Evolutionary conservation across 371 early-diverging fungal species (phyloP).

Genomic region (Mycotypha africana): DNA sequence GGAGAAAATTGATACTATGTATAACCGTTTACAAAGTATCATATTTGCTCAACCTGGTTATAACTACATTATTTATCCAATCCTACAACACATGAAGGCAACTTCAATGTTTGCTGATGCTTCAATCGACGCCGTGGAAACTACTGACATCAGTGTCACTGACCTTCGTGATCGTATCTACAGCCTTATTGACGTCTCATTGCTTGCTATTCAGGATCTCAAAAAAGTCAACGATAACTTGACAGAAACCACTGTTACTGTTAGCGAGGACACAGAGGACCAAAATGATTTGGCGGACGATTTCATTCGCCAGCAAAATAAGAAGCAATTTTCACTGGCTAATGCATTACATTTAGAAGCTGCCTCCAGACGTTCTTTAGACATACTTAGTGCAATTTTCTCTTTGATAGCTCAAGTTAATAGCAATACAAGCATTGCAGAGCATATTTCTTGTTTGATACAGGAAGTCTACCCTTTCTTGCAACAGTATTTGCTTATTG

Average conservation of each 20-base stretch:
- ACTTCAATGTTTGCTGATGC: not conserved
- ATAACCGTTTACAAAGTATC: conserved; percentile 5
- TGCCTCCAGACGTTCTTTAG: conserved; percentile 30
- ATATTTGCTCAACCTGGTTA: conserved; percentile 18
- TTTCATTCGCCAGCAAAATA: conserved; percentile 34
- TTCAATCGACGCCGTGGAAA: not conserved
- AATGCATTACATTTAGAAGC: conserved; percentile 37
- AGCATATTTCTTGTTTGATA: conserved; percentile 27
- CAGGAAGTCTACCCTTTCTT: conserved; percentile 57
- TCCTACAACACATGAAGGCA: conserved; percentile 16
- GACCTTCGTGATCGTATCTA: conserved; percentile 28
- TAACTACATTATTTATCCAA: conserved; percentile 21
- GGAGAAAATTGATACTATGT: conserved; percentile 9
- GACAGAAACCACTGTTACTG: too few species aligned
- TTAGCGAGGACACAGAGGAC: conserved; percentile 23
- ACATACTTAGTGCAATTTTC: conserved; percentile 22
- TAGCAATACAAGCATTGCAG: conserved; percentile 1
- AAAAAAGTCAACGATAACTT: conserved; percentile 21
- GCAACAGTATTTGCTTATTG: conserved; percentile 61
- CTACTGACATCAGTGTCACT: not conserved
- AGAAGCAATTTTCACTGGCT: conserved; percentile 20
- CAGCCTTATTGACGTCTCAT: conserved; percentile 27
- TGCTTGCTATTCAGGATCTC: conserved; percentile 41
- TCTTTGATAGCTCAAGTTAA: conserved; percentile 2
- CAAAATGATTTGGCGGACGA: conserved; percentile 52